Evolutionary conservation across 495 filamentous ascomycete species (phyloP).

Genomic region (Neurospora sp.): DNA sequence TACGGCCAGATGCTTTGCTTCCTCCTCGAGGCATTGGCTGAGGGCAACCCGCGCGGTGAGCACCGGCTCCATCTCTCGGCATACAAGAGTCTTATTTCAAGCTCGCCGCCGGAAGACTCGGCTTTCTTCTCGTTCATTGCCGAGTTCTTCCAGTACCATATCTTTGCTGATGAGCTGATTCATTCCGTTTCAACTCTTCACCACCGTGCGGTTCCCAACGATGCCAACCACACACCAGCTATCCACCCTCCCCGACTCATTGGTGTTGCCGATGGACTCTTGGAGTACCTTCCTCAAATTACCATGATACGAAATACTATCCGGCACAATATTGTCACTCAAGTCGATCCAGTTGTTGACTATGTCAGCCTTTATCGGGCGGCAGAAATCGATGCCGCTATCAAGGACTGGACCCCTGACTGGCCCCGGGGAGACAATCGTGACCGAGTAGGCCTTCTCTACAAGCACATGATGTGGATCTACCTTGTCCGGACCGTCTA

Average conservation of each 20-base stretch:
- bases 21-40: conserved; percentile 68
- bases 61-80: conserved; percentile 74
- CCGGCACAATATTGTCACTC: conserved; percentile 50
- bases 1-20: conserved; percentile 66
- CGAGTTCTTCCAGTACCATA: conserved; percentile 90
- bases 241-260: conserved; percentile 68
- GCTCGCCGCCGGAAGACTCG: conserved; percentile 48
- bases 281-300: conserved; percentile 71
- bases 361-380: conserved; percentile 65
- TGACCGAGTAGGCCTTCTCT: conserved; percentile 67
- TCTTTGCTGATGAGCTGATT: conserved; percentile 72
- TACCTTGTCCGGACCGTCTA: conserved; percentile 81
- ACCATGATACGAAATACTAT: conserved; percentile 70
- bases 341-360: conserved; percentile 62
- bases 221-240: conserved; percentile 58
- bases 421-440: conserved; percentile 62
- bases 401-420: conserved; percentile 65
- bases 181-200: conserved; percentile 48
- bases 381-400: conserved; percentile 64
- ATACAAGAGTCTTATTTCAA: conserved; percentile 59
- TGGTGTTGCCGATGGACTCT: conserved; percentile 80
- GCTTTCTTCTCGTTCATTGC: conserved; percentile 72
- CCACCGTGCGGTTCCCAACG: conserved; percentile 42
- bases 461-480: conserved; percentile 85
- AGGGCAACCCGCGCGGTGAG: conserved; percentile 65